These are phyloP conservation scores for Paraleonurus japonicus DNA, from an alignment of 257 asterid species.

Conservation along the genomic window DNA sequence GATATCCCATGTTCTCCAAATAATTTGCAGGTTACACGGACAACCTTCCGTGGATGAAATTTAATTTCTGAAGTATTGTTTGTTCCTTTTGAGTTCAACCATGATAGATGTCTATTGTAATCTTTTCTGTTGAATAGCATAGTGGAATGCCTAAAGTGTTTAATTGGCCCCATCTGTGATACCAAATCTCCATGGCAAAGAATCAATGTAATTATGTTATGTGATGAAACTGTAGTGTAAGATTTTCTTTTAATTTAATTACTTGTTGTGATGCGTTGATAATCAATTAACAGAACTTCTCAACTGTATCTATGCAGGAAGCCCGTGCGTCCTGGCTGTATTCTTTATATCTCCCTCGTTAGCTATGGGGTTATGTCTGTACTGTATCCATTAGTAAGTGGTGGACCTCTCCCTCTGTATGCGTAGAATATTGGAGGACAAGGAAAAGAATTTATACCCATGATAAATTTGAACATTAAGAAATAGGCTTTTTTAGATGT, in stretches of 20 bases:
- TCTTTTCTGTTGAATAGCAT: background rate
- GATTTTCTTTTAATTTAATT: background rate
- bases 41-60: background rate
- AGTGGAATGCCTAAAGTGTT: background rate
- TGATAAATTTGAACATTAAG: background rate
- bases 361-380: constrained; percentile 96
- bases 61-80: background rate
- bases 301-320: constrained; percentile 50
- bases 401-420: background rate
- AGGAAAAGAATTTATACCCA: background rate
- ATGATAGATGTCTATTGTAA: background rate
- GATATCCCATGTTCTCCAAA: background rate
- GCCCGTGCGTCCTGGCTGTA: constrained; percentile 78
- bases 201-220: background rate
- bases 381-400: constrained; percentile 79
- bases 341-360: constrained; percentile 77
- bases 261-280: background rate
- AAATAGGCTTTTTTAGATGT: background rate
- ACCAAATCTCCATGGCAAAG: background rate
- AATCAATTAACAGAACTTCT: constrained; percentile 5
- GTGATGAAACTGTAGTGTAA: background rate
- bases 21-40: background rate
- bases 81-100: background rate
- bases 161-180: background rate
- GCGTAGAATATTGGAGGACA: background rate